These are phyloP conservation scores for Magnaporthiopsis incrustans DNA, from an alignment of 2,329 filamentous ascomycete genomes.

Conservation along the genomic window DNA sequence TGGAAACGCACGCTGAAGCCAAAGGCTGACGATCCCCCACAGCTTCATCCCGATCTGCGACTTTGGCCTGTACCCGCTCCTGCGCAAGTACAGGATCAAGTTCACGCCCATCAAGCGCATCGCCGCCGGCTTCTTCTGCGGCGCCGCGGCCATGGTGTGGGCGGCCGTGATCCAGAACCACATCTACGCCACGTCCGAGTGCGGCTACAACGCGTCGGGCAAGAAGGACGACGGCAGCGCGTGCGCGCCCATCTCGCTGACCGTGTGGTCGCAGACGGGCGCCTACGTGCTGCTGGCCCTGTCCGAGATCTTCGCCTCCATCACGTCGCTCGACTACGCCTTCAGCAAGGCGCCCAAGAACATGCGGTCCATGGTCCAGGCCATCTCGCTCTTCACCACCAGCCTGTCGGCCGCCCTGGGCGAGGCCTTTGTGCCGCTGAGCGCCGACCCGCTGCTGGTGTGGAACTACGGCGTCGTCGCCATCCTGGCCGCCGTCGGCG, in stretches of 20 bases:
- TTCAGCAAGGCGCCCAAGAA: constrained; percentile 71
- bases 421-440: constrained; percentile 57
- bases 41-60: constrained; percentile 63
- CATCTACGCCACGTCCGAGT: constrained; percentile 56
- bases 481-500: constrained; percentile 53
- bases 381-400: constrained; percentile 62
- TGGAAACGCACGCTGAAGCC: too few relatives aligned
- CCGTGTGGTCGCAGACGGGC: constrained; percentile 51
- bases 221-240: constrained; percentile 26
- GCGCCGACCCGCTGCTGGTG: constrained; percentile 55
- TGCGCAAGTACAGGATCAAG: constrained; percentile 53
- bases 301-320: constrained; percentile 46
- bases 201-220: constrained; percentile 42
- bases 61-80: constrained; percentile 57
- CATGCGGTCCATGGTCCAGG: constrained; percentile 71
- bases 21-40: not conserved
- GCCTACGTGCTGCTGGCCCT: constrained; percentile 44
- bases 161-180: constrained; percentile 50
- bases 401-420: constrained; percentile 62
- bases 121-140: constrained; percentile 59
- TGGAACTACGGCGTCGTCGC: constrained; percentile 66
- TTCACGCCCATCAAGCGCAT: constrained; percentile 75
- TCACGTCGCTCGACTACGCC: constrained; percentile 65
- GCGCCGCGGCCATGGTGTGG: constrained; percentile 51
- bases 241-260: constrained; percentile 52